Evolutionary conservation across 352 stramenopile genomes (phyloP), one percentile per base, ranked within the genome.

Genomic region (Bremia lactucae): DNA sequence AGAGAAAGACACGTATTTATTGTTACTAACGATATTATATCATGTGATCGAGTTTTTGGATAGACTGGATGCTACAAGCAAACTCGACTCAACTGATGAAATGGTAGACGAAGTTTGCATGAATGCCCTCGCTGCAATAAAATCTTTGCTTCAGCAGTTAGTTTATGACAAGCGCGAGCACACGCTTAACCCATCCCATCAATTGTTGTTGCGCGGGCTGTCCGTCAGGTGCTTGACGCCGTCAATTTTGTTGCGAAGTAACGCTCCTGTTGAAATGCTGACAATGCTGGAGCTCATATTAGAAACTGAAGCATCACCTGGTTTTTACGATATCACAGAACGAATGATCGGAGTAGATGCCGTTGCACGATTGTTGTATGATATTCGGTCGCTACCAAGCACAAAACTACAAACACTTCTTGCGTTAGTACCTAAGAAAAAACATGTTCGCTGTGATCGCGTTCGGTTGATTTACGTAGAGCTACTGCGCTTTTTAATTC

Each of bases 221-320:
- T 74, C 55, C 6, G 28, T 74, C 15, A 49, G 36, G 13, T 72
- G 65, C 20, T 33, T 86, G 14, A 52, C 82, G 20, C 66, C 68
- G 19, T 65, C 52, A 14, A 67, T 71, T 19, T 46, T 86, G 31
- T 49, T 86, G 3, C 56, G 79, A 4, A 82, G 82, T 31, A 66
- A 83, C 33, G 64, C 55, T 18, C 73, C 73, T 1, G 61, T 52
- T 8, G 54, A 68, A n/a, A 42, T 81, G 0, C 45, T 86, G 7
- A 45, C 48, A 18, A 59, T 61, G n/a, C 35, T 81, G 20, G 54
- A 61, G 37, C 20, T 23, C 40, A 18, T 50, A n/a, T 31, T 69
- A 28, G 26, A 56, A 34, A 36, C 45, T 24, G 34, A 33, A 5
- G 39, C 16, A 9, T 24, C 16, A 34, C 23, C 5, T 18, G 10